Percentiles rank a stretch among this genome's conserved stretches.
Evolutionary conservation across 805 yeast species (phyloP).

Genomic region (Myxozyma monticola): DNA sequence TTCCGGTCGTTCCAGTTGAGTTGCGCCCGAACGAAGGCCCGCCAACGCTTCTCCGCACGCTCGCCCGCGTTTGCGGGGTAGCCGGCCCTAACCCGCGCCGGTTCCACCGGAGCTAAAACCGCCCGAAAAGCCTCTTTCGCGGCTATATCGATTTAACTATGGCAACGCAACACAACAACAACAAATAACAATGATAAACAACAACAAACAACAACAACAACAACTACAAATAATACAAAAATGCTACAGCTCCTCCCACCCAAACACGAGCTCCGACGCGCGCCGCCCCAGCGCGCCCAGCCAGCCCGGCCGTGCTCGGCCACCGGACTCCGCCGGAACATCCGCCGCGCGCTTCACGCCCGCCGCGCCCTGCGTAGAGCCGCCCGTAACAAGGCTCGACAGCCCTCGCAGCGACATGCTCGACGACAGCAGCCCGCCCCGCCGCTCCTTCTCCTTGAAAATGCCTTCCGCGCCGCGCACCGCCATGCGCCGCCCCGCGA

Average conservation of each 20-base stretch:
- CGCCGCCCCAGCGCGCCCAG: constrained; percentile 36
- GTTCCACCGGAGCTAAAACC: no score
- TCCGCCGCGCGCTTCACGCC: constrained; percentile 6
- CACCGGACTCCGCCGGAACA: constrained; percentile 11
- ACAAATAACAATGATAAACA: no score
- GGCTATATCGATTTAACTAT: no score
- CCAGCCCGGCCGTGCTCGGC: constrained; percentile 34
- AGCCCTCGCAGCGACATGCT: constrained; percentile 21
- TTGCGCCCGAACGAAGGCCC: no score
- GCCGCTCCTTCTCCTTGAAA: constrained; percentile 32
- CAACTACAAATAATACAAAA: no score
- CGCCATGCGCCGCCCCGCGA: constrained; percentile 21
- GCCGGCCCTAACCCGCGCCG: no score
- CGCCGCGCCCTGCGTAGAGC: constrained; percentile 2
- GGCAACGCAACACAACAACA: no score
- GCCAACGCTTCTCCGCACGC: no score
- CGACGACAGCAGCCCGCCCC: constrained; percentile 15
- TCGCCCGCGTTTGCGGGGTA: no score
- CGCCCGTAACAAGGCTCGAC: constrained; percentile 21
- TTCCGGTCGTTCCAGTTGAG: no score
- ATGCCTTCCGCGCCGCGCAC: constrained; percentile 33
- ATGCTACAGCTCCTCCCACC: constrained; percentile 52
- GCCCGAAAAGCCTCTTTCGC: no score
- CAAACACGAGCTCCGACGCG: constrained; percentile 53
- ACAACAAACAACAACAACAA: no score